Evolutionary conservation across 2,329 filamentous ascomycete species (phyloP), one percentile per base, ranked within the genome.

Genomic region (Stachybotrys elegans): DNA sequence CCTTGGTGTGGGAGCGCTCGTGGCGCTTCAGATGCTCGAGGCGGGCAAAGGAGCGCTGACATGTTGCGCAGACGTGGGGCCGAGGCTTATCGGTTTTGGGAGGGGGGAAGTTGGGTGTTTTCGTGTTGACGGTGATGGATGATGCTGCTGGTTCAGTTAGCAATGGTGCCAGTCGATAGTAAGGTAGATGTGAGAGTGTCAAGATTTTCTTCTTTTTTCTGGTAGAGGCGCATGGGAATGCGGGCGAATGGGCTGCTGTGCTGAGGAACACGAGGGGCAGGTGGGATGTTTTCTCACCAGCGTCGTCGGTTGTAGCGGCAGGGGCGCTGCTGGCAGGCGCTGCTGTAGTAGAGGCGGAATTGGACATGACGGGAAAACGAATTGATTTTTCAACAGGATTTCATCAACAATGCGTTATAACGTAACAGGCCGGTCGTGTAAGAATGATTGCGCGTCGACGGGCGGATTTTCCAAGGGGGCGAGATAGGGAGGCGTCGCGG

Each of bases 51-150:
- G 88, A 95, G 52, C 93, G 84, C 58, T 84, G 81, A 66, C 93
- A 98, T 39, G 91, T 97, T 32, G 76, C 82, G 71, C 93, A 98
- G 48, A 95, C 84, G 68, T 98, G 93, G 52, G 93, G 93, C 51
- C 92, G 82, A 45, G 93, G 93, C 72, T 97, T 98, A 69, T 98
- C 93, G 51, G 90, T 95, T 72, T 97, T 98, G 40, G 92, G 86
- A 32, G 88, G 86, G 55, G 88, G 88, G 52, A 88, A 86, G 51
- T 62, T 66, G 35, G 65, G 62, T 40, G 59, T 50, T 48, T 65
- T 68, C 50, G 73, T 73, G 52, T 74, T 76, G 51, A 76, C 73
- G 40, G 72, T 75, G 42, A 76, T 75, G 29, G 73, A 71, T 21
- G 73, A 71, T 5, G 38, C 38, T 44, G 68, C 73, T 72, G 53